phyloP scores from a whole-genome alignment of 108 stramenopile species.

The Stephanodiscus minutulus region DNA sequence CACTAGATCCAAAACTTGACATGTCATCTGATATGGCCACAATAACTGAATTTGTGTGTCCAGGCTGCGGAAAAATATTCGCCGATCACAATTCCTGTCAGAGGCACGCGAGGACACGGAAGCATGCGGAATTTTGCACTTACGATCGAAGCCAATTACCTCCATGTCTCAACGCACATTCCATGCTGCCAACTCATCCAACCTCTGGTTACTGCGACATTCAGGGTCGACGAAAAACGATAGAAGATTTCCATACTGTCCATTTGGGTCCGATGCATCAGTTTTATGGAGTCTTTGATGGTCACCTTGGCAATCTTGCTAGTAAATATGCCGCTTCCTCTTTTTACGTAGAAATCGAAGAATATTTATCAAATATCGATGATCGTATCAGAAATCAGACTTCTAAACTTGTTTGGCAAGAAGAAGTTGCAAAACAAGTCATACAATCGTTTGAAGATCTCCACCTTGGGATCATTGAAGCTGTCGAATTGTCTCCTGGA shows the following conservation, averaged over 20 bases:
- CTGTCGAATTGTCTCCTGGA: constrained; percentile 48
- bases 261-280: constrained; percentile 67
- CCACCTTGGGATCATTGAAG: constrained; percentile 65
- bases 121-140: constrained; percentile 82
- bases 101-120: constrained; percentile 71
- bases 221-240: constrained; percentile 76
- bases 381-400: constrained; percentile 4
- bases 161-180: constrained; percentile 85
- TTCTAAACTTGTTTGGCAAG: constrained; percentile 48
- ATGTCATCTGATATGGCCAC: constrained; percentile 38
- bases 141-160: constrained; percentile 76
- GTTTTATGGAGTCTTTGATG: constrained; percentile 84
- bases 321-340: constrained; percentile 75
- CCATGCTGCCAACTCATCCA: constrained; percentile 82
- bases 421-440: constrained; percentile 42
- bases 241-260: constrained; percentile 94
- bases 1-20: constrained; percentile 71
- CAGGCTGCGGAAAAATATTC: constrained; percentile 77
- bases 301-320: constrained; percentile 73
- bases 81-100: constrained; percentile 84
- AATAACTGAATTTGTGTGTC: constrained; percentile 68
- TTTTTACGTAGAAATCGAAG: constrained; percentile 51
- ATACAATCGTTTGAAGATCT: constrained; percentile 59
- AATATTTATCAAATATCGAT: constrained; percentile 40
- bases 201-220: constrained; percentile 85